Evolutionary conservation across 805 yeast species (phyloP).

Genomic region (Nakazawaea ernobii): DNA sequence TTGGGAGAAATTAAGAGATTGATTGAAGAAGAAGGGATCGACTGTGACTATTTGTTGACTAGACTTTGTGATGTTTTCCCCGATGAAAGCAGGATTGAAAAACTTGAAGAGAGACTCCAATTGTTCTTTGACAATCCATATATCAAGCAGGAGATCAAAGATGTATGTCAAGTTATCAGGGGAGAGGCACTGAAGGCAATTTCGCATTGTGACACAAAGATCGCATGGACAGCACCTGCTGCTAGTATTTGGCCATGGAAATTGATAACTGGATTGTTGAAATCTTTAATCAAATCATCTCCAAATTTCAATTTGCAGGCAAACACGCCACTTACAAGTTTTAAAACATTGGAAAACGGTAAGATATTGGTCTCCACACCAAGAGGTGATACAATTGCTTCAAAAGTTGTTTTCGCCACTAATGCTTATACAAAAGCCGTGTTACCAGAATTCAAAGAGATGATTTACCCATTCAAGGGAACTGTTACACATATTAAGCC

Average conservation of each 20-base stretch:
- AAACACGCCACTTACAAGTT: conserved; percentile 30
- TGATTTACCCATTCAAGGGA: conserved; percentile 24
- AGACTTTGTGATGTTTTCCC: conserved; percentile 22
- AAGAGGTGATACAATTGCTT: conserved; percentile 24
- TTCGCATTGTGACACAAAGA: conserved; percentile 24
- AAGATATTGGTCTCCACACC: conserved; percentile 26
- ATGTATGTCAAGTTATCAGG: conserved; percentile 23
- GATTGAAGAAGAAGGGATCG: conserved; percentile 21
- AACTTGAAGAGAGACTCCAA: conserved; percentile 10
- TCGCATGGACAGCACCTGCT: conserved; percentile 32
- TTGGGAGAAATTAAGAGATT: conserved; percentile 24
- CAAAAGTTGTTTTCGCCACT: conserved; percentile 29
- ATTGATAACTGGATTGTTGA: conserved; percentile 28
- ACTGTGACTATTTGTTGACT: conserved; percentile 25
- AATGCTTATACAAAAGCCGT: conserved; percentile 22
- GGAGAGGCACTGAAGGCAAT: conserved; percentile 26
- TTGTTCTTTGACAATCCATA: conserved; percentile 23
- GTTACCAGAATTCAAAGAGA: conserved; percentile 17
- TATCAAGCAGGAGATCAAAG: conserved; percentile 22
- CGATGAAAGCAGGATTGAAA: not conserved
- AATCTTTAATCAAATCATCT: conserved; percentile 22
- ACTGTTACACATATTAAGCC: conserved; percentile 19
- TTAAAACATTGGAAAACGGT: conserved; percentile 20
- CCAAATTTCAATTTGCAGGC: conserved; percentile 34
- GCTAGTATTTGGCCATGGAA: conserved; percentile 41